These are phyloP conservation scores for Saturnispora sekii DNA, from an alignment of 805 yeast species.

Conservation along the genomic window DNA sequence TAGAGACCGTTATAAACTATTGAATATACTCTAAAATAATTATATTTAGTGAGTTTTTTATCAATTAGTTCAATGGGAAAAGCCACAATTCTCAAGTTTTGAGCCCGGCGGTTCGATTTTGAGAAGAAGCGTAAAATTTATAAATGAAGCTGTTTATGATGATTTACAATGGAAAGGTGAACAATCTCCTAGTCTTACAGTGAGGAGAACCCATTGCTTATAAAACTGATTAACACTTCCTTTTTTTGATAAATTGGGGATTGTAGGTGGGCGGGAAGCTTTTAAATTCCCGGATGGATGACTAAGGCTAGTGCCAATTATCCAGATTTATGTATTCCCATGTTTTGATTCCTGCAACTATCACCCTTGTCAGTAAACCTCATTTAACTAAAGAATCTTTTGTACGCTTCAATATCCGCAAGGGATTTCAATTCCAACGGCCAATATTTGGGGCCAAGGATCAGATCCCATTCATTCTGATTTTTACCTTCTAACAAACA, in stretches of 20 bases:
- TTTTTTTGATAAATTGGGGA: slow-evolving; percentile 1
- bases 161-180: slow-evolving; percentile 19
- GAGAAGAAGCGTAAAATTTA: not conserved
- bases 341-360: too few species aligned
- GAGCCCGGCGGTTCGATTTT: slow-evolving; percentile 8
- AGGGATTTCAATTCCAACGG: slow-evolving; percentile 20
- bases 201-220: slow-evolving; percentile 20
- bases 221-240: slow-evolving; percentile 5
- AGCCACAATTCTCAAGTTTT: not conserved
- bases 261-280: not conserved
- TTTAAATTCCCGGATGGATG: too few species aligned
- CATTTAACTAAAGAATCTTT: not conserved
- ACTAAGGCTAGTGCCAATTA: too few species aligned
- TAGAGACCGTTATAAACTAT: too few species aligned
- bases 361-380: not conserved
- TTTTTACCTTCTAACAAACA: slow-evolving; percentile 36
- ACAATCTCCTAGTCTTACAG: slow-evolving; percentile 20
- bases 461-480: slow-evolving; percentile 17
- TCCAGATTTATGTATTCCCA: too few species aligned
- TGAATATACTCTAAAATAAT: too few species aligned
- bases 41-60: not conserved
- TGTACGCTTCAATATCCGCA: slow-evolving; percentile 19
- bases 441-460: slow-evolving; percentile 23
- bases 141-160: slow-evolving; percentile 12
- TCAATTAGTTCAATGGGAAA: slow-evolving; percentile 4